These are phyloP conservation scores for Coffea eugenioides DNA, from an alignment of 257 asterid species.

Conservation along the genomic window DNA sequence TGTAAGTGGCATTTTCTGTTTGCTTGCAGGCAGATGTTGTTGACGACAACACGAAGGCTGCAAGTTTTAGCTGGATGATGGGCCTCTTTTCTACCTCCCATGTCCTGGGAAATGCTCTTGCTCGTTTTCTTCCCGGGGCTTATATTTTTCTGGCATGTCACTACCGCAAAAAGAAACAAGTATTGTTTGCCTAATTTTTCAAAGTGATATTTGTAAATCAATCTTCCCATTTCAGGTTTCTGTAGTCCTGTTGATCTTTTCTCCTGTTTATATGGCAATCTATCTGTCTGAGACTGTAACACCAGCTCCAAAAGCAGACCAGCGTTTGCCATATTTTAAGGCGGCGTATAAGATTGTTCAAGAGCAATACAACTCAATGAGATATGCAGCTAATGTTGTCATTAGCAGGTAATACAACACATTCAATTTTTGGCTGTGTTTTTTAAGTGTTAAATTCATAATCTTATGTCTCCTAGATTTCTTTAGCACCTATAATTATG, in stretches of 20 bases:
- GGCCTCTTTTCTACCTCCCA: conserved; percentile 92
- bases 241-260: conserved; percentile 57
- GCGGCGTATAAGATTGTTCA: conserved; percentile 48
- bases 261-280: conserved; percentile 63
- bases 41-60: conserved; percentile 59
- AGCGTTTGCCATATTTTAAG: conserved; percentile 32
- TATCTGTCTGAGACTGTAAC: conserved; percentile 68
- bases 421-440: background rate
- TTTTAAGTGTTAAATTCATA: background rate
- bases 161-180: conserved; percentile 2
- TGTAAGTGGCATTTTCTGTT: background rate
- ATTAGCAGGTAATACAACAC: conserved; percentile 46
- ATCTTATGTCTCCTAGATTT: background rate
- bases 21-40: conserved; percentile 76
- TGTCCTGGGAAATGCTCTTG: conserved; percentile 72
- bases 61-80: conserved; percentile 84
- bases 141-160: conserved; percentile 66
- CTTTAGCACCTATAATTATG: background rate
- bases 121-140: conserved; percentile 77
- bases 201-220: conserved; percentile 1
- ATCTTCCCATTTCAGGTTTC: conserved; percentile 61
- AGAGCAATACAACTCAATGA: conserved; percentile 69
- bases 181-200: background rate
- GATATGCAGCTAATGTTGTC: conserved; percentile 60
- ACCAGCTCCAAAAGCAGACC: conserved; percentile 35